A percentile compares a stretch with the other conserved stretches of the same genome.
Evolutionary conservation across 2,329 filamentous ascomycete species (phyloP).

Genomic region (Gliomastix tumulicola): DNA sequence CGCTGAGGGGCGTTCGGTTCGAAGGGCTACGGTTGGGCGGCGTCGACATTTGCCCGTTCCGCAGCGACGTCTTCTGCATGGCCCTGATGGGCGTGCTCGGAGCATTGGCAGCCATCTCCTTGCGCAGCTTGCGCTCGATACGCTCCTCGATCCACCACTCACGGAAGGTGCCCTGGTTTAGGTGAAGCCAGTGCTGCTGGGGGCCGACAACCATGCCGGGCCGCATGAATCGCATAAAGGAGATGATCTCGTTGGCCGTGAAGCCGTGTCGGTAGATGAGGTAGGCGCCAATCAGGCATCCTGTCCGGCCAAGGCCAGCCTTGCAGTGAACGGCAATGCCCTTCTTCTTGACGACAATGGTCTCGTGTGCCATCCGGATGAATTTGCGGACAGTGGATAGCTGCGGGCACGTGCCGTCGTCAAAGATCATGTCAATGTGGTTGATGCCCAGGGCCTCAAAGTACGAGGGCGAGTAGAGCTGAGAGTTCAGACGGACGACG

Average conservation of each 20-base stretch:
- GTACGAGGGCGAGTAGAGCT: slow-evolving; percentile 93
- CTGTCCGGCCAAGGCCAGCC: slow-evolving; percentile 88
- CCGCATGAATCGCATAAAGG: slow-evolving; percentile 98
- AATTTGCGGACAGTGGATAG: slow-evolving; percentile 88
- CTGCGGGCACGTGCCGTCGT: slow-evolving; percentile 92
- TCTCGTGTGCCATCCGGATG: slow-evolving; percentile 89
- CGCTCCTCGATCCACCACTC: slow-evolving; percentile 97
- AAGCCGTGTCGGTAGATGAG: slow-evolving; percentile 96
- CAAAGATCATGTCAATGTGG: slow-evolving; percentile 99
- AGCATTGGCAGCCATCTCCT: slow-evolving; percentile 46
- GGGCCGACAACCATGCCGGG: slow-evolving; percentile 98
- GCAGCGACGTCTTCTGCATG: slow-evolving; percentile 51
- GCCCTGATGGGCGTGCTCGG: slow-evolving; percentile 56
- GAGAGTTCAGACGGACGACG: slow-evolving; percentile 91
- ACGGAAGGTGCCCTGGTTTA: slow-evolving; percentile 95
- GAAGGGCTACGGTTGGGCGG: slow-evolving; percentile 74
- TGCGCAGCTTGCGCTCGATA: slow-evolving; percentile 59
- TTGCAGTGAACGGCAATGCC: slow-evolving; percentile 98
- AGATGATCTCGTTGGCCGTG: slow-evolving; percentile 94
- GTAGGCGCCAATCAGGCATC: slow-evolving; percentile 94
- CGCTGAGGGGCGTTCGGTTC: slow-evolving; percentile 79
- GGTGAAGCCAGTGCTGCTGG: slow-evolving; percentile 97
- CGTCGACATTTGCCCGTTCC: slow-evolving; percentile 68
- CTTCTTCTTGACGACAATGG: slow-evolving; percentile 84
- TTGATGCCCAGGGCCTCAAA: slow-evolving; percentile 93